Conservation (phyloP, 2,329 filamentous ascomycete species). For the Penicillium thymicola region DNA sequence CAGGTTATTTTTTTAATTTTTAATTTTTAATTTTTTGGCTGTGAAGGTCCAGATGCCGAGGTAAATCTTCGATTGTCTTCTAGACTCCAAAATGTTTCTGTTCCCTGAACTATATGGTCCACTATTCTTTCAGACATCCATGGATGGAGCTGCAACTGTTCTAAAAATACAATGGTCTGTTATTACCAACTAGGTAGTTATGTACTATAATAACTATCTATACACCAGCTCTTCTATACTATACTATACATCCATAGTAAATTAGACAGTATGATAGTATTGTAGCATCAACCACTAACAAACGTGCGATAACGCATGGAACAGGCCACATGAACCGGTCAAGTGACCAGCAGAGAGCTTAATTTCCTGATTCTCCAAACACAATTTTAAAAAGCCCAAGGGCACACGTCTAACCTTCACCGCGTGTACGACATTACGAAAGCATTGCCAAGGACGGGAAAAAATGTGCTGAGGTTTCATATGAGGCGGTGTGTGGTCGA, state of each 20-base stretch:
- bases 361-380: neutral
- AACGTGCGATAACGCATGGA: neutral
- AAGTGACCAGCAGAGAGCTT: slow-evolving; percentile 14
- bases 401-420: slow-evolving; percentile 1
- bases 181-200: neutral
- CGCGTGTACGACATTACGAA: slow-evolving; percentile 17
- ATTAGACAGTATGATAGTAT: neutral
- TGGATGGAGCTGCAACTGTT: slow-evolving; percentile 8
- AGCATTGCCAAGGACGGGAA: slow-evolving; percentile 3
- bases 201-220: too few species aligned
- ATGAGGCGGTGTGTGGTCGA: slow-evolving; percentile 1
- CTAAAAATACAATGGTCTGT: neutral
- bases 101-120: neutral
- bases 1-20: too few species aligned
- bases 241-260: neutral
- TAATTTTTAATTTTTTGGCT: neutral
- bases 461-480: neutral
- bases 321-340: slow-evolving; percentile 12
- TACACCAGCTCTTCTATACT: neutral
- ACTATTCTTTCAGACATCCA: slow-evolving; percentile 5
- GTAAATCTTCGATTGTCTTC: slow-evolving; percentile 10
- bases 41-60: slow-evolving; percentile 10
- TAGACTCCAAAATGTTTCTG: slow-evolving; percentile 5
- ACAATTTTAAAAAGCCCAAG: neutral
- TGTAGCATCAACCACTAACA: neutral